phyloP scores from a whole-genome alignment of 495 filamentous ascomycete species.

The Aspergillus olivimuriae region DNA sequence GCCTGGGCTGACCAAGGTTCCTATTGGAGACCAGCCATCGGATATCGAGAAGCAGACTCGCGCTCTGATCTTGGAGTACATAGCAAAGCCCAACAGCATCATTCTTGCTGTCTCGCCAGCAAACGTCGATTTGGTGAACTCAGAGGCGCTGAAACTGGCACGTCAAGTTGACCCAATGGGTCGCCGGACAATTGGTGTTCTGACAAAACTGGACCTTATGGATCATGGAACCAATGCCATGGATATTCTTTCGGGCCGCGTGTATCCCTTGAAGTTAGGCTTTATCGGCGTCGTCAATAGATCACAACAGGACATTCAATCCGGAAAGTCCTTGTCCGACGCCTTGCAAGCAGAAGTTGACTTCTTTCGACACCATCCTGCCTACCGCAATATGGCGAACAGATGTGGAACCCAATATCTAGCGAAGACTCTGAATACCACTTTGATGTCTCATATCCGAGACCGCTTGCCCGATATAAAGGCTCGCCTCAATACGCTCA shows the following conservation, averaged over 20 bases:
- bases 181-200: constrained; percentile 88
- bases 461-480: constrained; percentile 97
- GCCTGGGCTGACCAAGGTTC: constrained; percentile 94
- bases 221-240: constrained; percentile 98
- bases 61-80: constrained; percentile 95
- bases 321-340: constrained; percentile 83
- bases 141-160: constrained; percentile 93
- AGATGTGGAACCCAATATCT: constrained; percentile 93
- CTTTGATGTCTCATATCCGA: constrained; percentile 93
- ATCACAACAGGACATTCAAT: constrained; percentile 97
- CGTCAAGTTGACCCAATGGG: constrained; percentile 95
- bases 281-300: constrained; percentile 98
- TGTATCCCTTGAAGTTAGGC: constrained; percentile 94
- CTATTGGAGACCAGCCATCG: constrained; percentile 94
- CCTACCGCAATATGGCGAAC: constrained; percentile 91
- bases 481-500: constrained; percentile 90
- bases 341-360: constrained; percentile 86
- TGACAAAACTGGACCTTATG: constrained; percentile 98
- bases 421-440: constrained; percentile 90
- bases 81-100: constrained; percentile 98
- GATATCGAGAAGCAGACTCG: constrained; percentile 99
- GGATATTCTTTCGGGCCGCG: constrained; percentile 91
- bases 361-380: constrained; percentile 95
- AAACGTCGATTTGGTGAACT: constrained; percentile 98
- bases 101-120: constrained; percentile 94